Evolutionary conservation across 805 yeast species (phyloP), one percentile per base, ranked within the genome.

Genomic region (Ogataea pini): DNA sequence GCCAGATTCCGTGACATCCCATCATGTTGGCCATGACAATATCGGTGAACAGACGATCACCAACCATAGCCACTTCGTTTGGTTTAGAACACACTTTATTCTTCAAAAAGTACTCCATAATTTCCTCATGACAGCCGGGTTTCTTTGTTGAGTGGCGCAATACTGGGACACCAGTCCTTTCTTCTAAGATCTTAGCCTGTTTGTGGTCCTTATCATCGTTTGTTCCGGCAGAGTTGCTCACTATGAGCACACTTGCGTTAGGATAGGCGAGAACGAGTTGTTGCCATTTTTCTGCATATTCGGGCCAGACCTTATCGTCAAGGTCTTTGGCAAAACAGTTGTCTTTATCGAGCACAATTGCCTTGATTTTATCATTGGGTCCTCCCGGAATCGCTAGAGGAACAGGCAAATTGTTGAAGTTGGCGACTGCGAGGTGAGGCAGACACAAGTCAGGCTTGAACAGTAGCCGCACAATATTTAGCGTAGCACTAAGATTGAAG

Each of bases 151-250:
- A 60, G 57, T 88, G 96, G 32, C 87, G 69, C 22, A 88, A 68
- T 0, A 88, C 92, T 0, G 78, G 69, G 0, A 86, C 85, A 0
- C 92, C 91, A 0, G 89, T 82, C 20, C 75, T 72, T 8, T 65
- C 44, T 60, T 90, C 95, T 9, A 91, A 65, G 6, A 70, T 57
- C 17, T 61, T 54, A 0, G 97, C 97, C 58, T 87, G 86, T 14
- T 51, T 50, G 48, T 80, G 76, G 28, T 71, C 73, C 0, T 56
- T 59, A 59, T 91, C 97, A 57, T 85, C 96, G 49, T 78, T 73
- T 0, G 96, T 86, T 0, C 99, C 99, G 0, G 98, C 97, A 0
- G 96, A 87, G 60, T 92, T 92, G 58, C 96, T 86, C 3, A 92
- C 96, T 8, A 92, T 85, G 31, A 89, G 70, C 17, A 91, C 64